A percentile compares a stretch with the other conserved stretches of the same genome.
Evolutionary conservation across 2,329 filamentous ascomycete species (phyloP).

Genomic region (Colletotrichum brevisporum): DNA sequence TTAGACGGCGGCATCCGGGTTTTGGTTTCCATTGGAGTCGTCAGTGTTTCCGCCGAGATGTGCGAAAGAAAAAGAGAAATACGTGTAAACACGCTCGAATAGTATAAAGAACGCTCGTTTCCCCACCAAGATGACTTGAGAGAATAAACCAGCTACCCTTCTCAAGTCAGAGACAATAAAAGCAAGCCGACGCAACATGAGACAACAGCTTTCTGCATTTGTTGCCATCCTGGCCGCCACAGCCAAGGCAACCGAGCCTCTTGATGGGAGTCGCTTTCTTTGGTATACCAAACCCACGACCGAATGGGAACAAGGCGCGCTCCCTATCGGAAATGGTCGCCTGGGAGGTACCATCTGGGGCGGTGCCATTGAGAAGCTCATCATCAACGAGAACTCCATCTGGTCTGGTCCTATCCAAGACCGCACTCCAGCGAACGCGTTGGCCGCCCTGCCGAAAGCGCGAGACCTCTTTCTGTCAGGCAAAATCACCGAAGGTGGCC

Average conservation of each 20-base stretch:
- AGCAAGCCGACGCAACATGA: neutral
- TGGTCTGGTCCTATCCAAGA: constrained; percentile 62
- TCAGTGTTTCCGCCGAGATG: neutral
- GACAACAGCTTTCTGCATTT: neutral
- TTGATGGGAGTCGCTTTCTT: constrained; percentile 23
- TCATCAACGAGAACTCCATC: constrained; percentile 64
- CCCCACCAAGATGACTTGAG: no score
- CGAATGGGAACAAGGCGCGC: constrained; percentile 45
- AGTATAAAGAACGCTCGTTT: no score
- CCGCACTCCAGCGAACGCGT: constrained; percentile 56
- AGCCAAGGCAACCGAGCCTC: neutral
- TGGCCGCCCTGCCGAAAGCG: constrained; percentile 49
- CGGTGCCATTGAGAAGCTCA: constrained; percentile 56
- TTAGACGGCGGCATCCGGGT: neutral
- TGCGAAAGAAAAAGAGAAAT: neutral
- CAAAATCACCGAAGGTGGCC: constrained; percentile 53
- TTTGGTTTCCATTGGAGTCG: neutral
- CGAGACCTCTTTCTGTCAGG: constrained; percentile 54
- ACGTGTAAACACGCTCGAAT: no score
- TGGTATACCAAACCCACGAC: constrained; percentile 28
- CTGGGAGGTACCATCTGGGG: constrained; percentile 59
- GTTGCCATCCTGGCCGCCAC: neutral
- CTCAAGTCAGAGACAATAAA: no score
- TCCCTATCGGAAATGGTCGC: constrained; percentile 65
- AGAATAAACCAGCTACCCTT: no score